Base-by-base conservation (phyloP, 768 basidiomycete species). In the Sarcodon sp. region DNA sequence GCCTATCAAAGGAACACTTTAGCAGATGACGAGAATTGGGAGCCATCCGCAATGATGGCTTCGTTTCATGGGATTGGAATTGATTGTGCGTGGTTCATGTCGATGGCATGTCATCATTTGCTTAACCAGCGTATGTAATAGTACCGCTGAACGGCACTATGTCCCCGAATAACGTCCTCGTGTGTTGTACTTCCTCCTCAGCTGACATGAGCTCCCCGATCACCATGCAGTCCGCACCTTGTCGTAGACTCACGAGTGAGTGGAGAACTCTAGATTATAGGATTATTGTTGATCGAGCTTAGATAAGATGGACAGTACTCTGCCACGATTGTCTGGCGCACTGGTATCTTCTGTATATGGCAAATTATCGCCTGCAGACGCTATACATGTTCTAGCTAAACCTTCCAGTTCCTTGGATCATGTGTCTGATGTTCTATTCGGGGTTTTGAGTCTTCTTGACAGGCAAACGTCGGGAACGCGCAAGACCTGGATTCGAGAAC, bases 91-190 rank as follows among this genome's bases (percentile, higher is more conserved):
- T 47, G 37, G 9, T 47, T 32, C 21, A 33, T 12, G 37, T 33
- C 47, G 7, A 47, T 43, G 18, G 45, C n/a, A 43, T 13, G 11
- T 33, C 12, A 33, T 5, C 27, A 33, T 15, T 12, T n/a, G 21
- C n/a, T 34, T 43, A 6, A 48, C 34, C 15, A 31, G 36, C 50
- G 21, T 27, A 27, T 48, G 39, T 10, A 44, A 12, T 51, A 88
- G 85, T 83, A 49, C 80, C 83, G 3, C 57, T 79, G 27, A 71
- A 68, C 50, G 70, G 73, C 12, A 61, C 63, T 1, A 47, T 71
- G 3, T 88, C 87, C 4, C 83, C 75, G 33, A 86, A 82, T 54
- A 63, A 69, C 45, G 61, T 66, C 9, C 65, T 85, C 36, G 51
- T 85, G 7, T 81, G 76, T 54, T 70, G 73, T 7, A 53, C 73